Evolutionary conservation across 257 asterid species (phyloP), one percentile per base, ranked within the genome.

Genomic region (Capsicum baccatum): DNA sequence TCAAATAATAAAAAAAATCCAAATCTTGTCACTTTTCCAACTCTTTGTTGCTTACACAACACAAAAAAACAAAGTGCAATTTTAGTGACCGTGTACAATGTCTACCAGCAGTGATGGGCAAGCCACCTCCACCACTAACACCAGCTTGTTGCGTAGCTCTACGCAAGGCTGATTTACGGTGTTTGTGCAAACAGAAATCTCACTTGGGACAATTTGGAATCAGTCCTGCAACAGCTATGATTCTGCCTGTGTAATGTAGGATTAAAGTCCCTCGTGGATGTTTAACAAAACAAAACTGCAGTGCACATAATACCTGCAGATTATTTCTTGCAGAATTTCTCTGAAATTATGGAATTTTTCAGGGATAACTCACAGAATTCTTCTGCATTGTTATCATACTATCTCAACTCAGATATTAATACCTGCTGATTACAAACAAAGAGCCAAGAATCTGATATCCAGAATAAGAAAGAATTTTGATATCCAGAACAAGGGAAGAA

Each of bases 51-150:
- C 42, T 19, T 48, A 47, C 19, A 73, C 47, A 73, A 48, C 17
- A 48, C 10, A 44, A 17, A 56, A 26, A 63, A 63, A 63, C 68
- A 39, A 39, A 39, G 4, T 39, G 0, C 44, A 39, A 3, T 26
- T 8, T 33, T 10, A 13, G 35, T 33, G 91, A 90, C 15, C 91
- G 91, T 4, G 88, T 83, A 2, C 79, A 81, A 82, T 92, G 94
- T 87, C 82, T 91, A 17, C 96, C 94, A 7, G 93, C 96, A 2
- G 87, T 90, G 9, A 85, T 89, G 12, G 91, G 92, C 3, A 71
- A 84, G 84, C 33, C 85, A 11, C 92, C 96, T 1, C 87, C 88
- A 0, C 35, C 8, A 39, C 95, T 94, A 0, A 89, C 91, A 0
- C 66, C 26, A 26, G 83, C 26, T 8, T 92, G 96, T 64, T 92